These are phyloP conservation scores for Graphilbum fragrans DNA, from an alignment of 2,329 filamentous ascomycete species.

Conservation along the genomic window DNA sequence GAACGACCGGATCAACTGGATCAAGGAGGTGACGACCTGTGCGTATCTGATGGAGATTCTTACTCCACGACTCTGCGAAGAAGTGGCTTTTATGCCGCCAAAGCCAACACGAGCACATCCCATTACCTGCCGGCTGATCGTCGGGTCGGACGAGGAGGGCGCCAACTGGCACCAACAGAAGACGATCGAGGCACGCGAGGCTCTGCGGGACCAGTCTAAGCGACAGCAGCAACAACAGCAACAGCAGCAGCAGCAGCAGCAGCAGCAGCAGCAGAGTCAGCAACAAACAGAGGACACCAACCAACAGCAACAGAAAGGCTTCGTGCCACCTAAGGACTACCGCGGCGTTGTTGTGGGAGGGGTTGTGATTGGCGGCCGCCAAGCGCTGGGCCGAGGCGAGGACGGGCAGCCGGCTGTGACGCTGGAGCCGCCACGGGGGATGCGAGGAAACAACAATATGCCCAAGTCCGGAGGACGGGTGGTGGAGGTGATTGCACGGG, in stretches of 20 bases:
- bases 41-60: slow-evolving; percentile 89
- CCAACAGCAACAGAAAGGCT: slow-evolving; percentile 10
- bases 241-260: slow-evolving; percentile 5
- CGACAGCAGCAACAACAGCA: slow-evolving; percentile 6
- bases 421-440: slow-evolving; percentile 31
- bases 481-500: slow-evolving; percentile 32
- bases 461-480: slow-evolving; percentile 11
- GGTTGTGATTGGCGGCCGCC: slow-evolving; percentile 37
- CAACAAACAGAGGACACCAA: slow-evolving; percentile 13
- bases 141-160: slow-evolving; percentile 38
- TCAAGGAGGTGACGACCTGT: slow-evolving; percentile 86
- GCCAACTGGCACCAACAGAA: slow-evolving; percentile 23
- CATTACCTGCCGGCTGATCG: slow-evolving; percentile 64
- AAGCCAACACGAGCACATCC: slow-evolving; percentile 63
- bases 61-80: slow-evolving; percentile 76
- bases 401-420: slow-evolving; percentile 33
- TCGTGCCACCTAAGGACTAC: slow-evolving; percentile 8
- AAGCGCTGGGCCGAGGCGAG: slow-evolving; percentile 33
- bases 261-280: slow-evolving; percentile 7
- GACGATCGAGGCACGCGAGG: slow-evolving; percentile 24
- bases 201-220: slow-evolving; percentile 16
- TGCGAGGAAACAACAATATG: slow-evolving; percentile 9
- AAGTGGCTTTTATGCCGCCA: slow-evolving; percentile 75
- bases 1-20: slow-evolving; percentile 72
- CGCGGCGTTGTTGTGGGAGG: slow-evolving; percentile 35